Conservation (phyloP, 2,329 filamentous ascomycete genomes). For the Venturia effusa region DNA sequence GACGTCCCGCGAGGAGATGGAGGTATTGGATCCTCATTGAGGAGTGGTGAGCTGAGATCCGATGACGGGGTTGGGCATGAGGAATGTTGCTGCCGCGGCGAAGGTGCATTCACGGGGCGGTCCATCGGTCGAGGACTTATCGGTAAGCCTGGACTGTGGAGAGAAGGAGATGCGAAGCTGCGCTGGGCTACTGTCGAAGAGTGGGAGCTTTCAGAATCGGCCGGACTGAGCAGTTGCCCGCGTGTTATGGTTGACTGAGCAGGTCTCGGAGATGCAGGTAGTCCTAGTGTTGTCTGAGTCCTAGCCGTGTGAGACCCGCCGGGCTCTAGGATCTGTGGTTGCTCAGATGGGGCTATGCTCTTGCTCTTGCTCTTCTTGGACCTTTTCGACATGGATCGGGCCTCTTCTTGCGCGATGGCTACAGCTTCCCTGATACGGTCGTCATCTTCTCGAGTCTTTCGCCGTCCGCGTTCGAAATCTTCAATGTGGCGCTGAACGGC, state of each 20-base stretch:
- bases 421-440: conserved; percentile 64
- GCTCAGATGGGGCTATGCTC: conserved; percentile 25
- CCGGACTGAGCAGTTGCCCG: conserved; percentile 39
- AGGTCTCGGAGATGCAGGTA: conserved; percentile 6
- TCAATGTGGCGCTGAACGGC: conserved; percentile 48
- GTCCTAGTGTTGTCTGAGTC: not conserved
- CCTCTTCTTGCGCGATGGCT: conserved; percentile 56
- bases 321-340: conserved; percentile 14
- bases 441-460: conserved; percentile 80
- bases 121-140: conserved; percentile 51
- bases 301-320: not conserved
- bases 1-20: conserved; percentile 41
- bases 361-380: conserved; percentile 47
- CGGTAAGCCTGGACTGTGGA: conserved; percentile 53
- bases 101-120: conserved; percentile 47
- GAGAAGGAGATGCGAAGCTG: conserved; percentile 31
- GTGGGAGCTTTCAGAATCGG: conserved; percentile 26
- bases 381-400: conserved; percentile 64
- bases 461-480: conserved; percentile 59
- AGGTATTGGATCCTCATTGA: conserved; percentile 32
- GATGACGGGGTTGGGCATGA: conserved; percentile 54
- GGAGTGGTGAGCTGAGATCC: conserved; percentile 48
- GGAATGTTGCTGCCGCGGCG: conserved; percentile 46
- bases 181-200: conserved; percentile 22
- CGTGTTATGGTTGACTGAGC: conserved; percentile 17